These are phyloP conservation scores for Diplodia mutila DNA, from an alignment of 2,329 filamentous ascomycete species.

Conservation along the genomic window DNA sequence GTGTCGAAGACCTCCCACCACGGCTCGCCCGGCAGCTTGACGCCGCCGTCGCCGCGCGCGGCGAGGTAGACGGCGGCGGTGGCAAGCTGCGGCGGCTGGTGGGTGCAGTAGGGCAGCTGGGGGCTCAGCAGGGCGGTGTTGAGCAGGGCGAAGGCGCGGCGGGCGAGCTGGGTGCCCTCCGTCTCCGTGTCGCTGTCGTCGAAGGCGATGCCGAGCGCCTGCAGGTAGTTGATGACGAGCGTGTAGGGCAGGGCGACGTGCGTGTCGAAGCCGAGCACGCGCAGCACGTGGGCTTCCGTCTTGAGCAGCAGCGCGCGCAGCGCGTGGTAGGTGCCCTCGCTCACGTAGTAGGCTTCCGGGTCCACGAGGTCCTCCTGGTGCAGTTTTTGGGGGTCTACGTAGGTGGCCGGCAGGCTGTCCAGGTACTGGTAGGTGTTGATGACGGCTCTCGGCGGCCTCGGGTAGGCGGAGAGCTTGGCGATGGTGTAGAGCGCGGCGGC, in stretches of 20 bases:
- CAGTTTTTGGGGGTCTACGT: constrained; percentile 50
- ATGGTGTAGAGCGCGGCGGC: constrained; percentile 80
- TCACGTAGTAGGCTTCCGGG: constrained; percentile 59
- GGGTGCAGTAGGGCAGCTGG: constrained; percentile 87
- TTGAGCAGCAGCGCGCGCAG: constrained; percentile 68
- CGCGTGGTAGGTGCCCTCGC: constrained; percentile 71
- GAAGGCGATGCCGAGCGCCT: constrained; percentile 74
- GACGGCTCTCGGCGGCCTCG: constrained; percentile 77
- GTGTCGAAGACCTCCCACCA: constrained; percentile 99
- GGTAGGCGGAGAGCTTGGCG: constrained; percentile 78
- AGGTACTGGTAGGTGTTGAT: constrained; percentile 87
- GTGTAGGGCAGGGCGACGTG: constrained; percentile 85
- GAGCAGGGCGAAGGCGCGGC: constrained; percentile 73
- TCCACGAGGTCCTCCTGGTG: constrained; percentile 29
- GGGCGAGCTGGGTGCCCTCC: constrained; percentile 59
- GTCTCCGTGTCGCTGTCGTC: constrained; percentile 33
- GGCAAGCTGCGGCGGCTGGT: constrained; percentile 84
- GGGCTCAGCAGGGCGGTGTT: constrained; percentile 85
- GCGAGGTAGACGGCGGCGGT: constrained; percentile 91
- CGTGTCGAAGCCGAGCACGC: constrained; percentile 76
- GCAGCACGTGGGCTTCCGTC: constrained; percentile 78
- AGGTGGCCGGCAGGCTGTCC: constrained; percentile 62
- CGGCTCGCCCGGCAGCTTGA: constrained; percentile 78
- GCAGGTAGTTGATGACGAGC: constrained; percentile 87
- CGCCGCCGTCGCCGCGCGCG: constrained; percentile 72